A percentile compares a stretch with the other conserved stretches of the same genome.
Evolutionary conservation across 192 early-diverging fungal species (phyloP).

Genomic region (Backusella tarrabulga): DNA sequence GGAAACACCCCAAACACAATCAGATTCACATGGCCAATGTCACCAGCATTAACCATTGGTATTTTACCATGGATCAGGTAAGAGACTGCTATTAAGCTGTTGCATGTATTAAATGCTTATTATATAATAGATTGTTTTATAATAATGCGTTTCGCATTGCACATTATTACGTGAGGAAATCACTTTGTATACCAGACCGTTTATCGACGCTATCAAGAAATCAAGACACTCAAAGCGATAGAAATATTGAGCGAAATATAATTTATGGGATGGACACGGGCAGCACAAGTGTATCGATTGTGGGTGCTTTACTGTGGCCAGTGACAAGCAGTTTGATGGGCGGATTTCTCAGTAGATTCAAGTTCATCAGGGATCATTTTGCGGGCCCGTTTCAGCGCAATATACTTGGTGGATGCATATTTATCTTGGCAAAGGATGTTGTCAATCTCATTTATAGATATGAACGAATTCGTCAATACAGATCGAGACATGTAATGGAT

Average conservation of each 20-base stretch:
- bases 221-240: neutral
- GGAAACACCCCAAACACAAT: slow-evolving; percentile 40
- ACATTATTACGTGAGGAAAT: neutral
- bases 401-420: slow-evolving; percentile 30
- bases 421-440: slow-evolving; percentile 46
- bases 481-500: slow-evolving; percentile 8
- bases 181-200: neutral
- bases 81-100: neutral
- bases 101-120: too few relatives aligned
- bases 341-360: slow-evolving; percentile 10
- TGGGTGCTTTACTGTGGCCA: slow-evolving; percentile 64
- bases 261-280: neutral
- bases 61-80: slow-evolving; percentile 61
- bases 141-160: slow-evolving; percentile 2
- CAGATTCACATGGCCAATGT: slow-evolving; percentile 49
- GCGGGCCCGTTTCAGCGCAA: slow-evolving; percentile 32
- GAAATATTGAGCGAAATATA: neutral
- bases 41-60: slow-evolving; percentile 58
- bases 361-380: slow-evolving; percentile 14
- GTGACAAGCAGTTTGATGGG: slow-evolving; percentile 62
- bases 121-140: neutral
- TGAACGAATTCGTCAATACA: slow-evolving; percentile 17
- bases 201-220: neutral
- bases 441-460: slow-evolving; percentile 57
- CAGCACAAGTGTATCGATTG: slow-evolving; percentile 49